Base-by-base conservation (phyloP, 257 asterid species). In the Fraxinus anomala region DNA sequence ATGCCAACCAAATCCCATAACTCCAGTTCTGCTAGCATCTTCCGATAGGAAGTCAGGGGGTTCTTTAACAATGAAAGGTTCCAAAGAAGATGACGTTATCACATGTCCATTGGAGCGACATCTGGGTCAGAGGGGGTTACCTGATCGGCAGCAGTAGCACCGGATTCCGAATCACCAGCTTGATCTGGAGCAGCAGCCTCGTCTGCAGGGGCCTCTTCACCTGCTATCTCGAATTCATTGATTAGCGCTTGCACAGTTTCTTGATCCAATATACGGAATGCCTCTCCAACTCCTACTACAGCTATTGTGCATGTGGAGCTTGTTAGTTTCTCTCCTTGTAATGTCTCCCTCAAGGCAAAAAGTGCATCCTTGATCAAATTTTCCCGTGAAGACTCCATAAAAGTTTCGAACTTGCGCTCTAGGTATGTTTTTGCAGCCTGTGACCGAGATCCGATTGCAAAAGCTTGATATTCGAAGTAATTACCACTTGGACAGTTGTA, bases 361-460 rank as follows among this genome's bases (percentile, higher is more conserved):
- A 90, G 88, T 2, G 94, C 92, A 9, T 88, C 92, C 85, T 88
- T 88, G 61, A 90, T 82, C 81, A 90, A 89, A 72, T 82, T 78
- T 16, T 90, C 94, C 6, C 91, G 75, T 69, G 94, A 81, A 63
- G 93, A 79, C 26, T 70, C 87, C 75, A 23, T 70, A 85, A 90
- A 90, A 68, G 47, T 81, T 67, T 85, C 91, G 66, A 86, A 90
- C 82, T 76, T 86, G 10, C 92, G 88, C 77, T 90, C 94, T 81
- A 90, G 72, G 86, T 88, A 90, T 13, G 94, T 90, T 84, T 90
- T 90, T 37, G 94, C 94, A 76, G 94, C 94, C 83, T 90, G 94
- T 63, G 94, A 90, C 2, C 92, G 86, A 16, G 92, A 90, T 72
- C 94, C 94, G 26, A 90, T 90, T 40, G 94, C 94, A 83, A 90